Evolutionary conservation across 805 yeast species (phyloP).

Genomic region (Sugiyamaella smithiae): DNA sequence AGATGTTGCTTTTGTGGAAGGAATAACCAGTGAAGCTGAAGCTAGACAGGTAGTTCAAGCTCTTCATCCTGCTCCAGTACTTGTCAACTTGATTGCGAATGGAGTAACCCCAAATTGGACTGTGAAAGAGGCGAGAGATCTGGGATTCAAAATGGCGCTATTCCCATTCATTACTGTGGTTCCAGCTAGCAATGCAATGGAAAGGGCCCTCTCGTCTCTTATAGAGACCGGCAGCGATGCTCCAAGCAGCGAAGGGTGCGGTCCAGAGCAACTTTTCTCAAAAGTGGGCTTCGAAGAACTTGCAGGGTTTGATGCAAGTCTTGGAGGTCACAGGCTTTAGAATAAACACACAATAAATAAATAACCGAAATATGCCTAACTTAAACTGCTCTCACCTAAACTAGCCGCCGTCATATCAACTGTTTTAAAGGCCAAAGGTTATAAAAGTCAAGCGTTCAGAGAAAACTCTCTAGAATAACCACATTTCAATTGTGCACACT

Average conservation of each 20-base stretch:
- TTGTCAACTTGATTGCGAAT: slow-evolving; percentile 6
- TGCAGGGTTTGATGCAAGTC: slow-evolving; percentile 4
- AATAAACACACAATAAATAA: no score
- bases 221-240: slow-evolving; percentile 7
- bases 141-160: slow-evolving; percentile 11
- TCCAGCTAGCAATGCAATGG: slow-evolving; percentile 5
- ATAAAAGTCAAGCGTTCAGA: no score
- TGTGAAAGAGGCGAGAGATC: slow-evolving; percentile 1
- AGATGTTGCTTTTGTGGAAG: slow-evolving; percentile 14
- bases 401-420: no score
- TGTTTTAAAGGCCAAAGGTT: no score
- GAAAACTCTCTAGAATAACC: no score
- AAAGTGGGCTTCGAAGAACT: neutral
- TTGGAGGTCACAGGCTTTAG: no score
- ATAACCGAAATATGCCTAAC: no score
- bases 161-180: slow-evolving; percentile 5
- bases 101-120: slow-evolving; percentile 13
- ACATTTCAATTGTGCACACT: no score
- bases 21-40: slow-evolving; percentile 11
- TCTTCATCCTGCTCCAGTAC: slow-evolving; percentile 6
- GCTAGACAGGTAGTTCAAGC: slow-evolving; percentile 9
- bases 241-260: neutral
- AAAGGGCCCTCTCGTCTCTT: slow-evolving; percentile 4
- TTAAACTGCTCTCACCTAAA: no score
- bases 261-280: slow-evolving; percentile 4